Base-by-base conservation (phyloP, 2,329 filamentous ascomycete species). In the Colletotrichum eremochloae region DNA sequence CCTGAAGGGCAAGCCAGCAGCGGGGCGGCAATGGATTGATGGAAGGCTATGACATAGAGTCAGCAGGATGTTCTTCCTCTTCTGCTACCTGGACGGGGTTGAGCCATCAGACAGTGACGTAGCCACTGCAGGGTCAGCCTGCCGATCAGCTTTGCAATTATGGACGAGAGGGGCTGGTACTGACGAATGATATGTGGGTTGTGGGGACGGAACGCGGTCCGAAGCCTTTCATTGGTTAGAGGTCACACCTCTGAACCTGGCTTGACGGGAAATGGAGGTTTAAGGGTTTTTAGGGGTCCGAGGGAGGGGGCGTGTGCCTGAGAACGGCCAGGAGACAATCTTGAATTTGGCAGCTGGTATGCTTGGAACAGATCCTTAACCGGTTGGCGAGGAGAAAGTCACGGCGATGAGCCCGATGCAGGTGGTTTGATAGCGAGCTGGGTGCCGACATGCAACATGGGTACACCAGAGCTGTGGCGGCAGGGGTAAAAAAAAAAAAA, bases 51-150 rank as follows among this genome's bases (percentile, higher is more conserved):
- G 53, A 48, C 42, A 60, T 11, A 29, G 15, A 11, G 55, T 63
- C 61, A 42, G 60, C 60, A 48, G 33, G 15, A 29, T 31, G 29
- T 8, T 5, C 11, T 40, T 29, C 55, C 3, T 38, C 44, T 31
- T 31, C 36, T 12, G 46, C 31, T 8, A 57, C n/a, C 5, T 7
- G 42, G 15, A 29, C 12, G 58, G 18, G 3, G 38, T 33, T 48
- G 36, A 20, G 29, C 24, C 56, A 50, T 52, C 64, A 63, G 44
- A 48, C 46, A 31, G 31, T 71, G 58, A 60, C 58, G 65, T 68
- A 18, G 24, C 29, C 20, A 29, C 36, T 48, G 38, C 52, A 63
- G 65, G 68, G 64, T 40, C 38, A 29, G 44, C 40, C 44, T 58
- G 68, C 29, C 40, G 65, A 46, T 58, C 44, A 57, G n/a, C 46